These are phyloP conservation scores for Filobasidium floriforme DNA, from an alignment of 768 basidiomycete genomes.

Conservation along the genomic window DNA sequence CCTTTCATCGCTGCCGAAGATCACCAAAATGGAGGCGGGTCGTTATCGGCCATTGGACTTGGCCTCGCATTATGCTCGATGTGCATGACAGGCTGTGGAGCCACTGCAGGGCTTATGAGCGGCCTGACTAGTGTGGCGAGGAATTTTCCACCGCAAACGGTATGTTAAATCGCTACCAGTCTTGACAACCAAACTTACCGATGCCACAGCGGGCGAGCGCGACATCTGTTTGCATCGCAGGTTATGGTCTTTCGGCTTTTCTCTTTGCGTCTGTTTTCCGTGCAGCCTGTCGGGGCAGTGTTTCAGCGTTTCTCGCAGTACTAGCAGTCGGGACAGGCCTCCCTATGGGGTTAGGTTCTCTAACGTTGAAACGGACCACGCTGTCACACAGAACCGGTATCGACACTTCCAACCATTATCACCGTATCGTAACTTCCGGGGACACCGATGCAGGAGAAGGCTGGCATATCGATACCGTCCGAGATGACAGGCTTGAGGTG, in stretches of 20 bases:
- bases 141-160: conserved; percentile 57
- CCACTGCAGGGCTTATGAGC: conserved; percentile 62
- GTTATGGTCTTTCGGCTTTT: conserved; percentile 86
- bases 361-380: conserved; percentile 53
- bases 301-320: conserved; percentile 65
- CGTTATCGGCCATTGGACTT: background rate
- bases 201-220: conserved; percentile 58
- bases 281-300: conserved; percentile 65
- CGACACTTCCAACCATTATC: no score
- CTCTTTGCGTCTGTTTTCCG: conserved; percentile 73
- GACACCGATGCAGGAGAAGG: no score
- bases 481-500: no score
- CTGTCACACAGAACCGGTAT: no score
- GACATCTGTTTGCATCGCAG: conserved; percentile 71
- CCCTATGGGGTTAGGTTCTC: conserved; percentile 70
- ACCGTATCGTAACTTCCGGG: no score
- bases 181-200: conserved; percentile 19
- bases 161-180: background rate
- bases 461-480: no score
- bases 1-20: background rate
- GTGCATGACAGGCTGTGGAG: conserved; percentile 69
- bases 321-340: conserved; percentile 69
- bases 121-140: conserved; percentile 75
- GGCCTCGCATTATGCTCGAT: conserved; percentile 54
- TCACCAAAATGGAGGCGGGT: background rate